Evolutionary conservation across 2,329 filamentous ascomycete genomes (phyloP).

Genomic region (Stenocarpella maydis): DNA sequence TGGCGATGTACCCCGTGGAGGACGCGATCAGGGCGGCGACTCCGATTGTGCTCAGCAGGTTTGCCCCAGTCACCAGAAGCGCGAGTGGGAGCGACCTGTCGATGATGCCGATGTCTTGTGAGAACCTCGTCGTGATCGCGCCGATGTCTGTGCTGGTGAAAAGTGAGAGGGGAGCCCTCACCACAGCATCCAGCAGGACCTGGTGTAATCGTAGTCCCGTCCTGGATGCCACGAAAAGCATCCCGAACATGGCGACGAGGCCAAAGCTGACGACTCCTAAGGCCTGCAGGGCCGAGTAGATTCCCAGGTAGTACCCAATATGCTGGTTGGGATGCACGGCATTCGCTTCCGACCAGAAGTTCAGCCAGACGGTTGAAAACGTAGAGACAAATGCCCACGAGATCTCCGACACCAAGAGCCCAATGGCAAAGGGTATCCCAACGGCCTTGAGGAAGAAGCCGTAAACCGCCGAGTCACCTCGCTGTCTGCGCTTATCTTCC

Average conservation of each 20-base stretch:
- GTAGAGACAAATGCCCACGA: constrained; percentile 9
- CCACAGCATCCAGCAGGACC: constrained; percentile 9
- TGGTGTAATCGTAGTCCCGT: constrained; percentile 13
- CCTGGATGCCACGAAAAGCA: constrained; percentile 18
- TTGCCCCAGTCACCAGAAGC: constrained; percentile 44
- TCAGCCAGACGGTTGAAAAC: constrained; percentile 51
- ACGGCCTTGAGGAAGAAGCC: constrained; percentile 3
- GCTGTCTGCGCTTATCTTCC: constrained; percentile 23
- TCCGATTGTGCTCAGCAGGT: constrained; percentile 45
- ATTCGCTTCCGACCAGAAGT: constrained; percentile 57
- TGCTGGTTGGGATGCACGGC: constrained; percentile 46
- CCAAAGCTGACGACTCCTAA: constrained; percentile 36
- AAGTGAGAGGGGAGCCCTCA: constrained; percentile 35
- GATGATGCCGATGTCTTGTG: constrained; percentile 34
- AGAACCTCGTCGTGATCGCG: constrained; percentile 39
- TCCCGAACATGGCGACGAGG: not conserved
- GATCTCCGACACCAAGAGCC: not conserved
- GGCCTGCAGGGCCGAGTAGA: constrained; percentile 44
- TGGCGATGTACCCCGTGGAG: constrained; percentile 50
- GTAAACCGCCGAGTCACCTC: constrained; percentile 7
- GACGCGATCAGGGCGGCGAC: constrained; percentile 44
- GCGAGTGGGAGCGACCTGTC: constrained; percentile 36
- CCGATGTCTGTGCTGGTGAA: constrained; percentile 38
- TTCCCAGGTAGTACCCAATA: constrained; percentile 48
- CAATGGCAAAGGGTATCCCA: not conserved